Base-by-base conservation (phyloP, 768 basidiomycete genomes). In the Russula earlei region DNA sequence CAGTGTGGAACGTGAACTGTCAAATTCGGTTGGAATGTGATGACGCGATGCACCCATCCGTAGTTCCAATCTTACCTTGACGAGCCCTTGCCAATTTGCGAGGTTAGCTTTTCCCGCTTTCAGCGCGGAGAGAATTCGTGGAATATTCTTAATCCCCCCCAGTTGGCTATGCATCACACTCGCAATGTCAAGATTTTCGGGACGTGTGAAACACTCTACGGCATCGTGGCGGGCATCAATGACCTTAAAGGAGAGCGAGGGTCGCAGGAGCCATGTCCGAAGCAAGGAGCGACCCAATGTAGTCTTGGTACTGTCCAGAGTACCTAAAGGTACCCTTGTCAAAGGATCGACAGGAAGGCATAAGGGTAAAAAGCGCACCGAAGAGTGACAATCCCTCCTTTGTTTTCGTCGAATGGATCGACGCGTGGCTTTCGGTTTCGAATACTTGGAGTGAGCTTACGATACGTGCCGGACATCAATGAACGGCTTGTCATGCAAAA, bases 351-450 rank as follows among this genome's bases (percentile, higher is more conserved):
- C 9, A 54, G 17, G 33, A 36, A 17, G 2, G 34, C 48, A 12
- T 20, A 31, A 20, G 38, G 17, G 43, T 31, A 15, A 29, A 25
- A 6, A 29, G 65, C 73, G 48, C 40, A 85, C 95, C 86, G 67
- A 86, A 95, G 4, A 98, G 72, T 3, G 94, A 95, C 2, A 97
- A 68, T 1, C 93, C 91, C 70, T 93, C 90, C 64, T 93, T 95
- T 8, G 83, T 88, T 67, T 83, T 84, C 56, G 84, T 78, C 0
- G 88, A 88, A 67, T 93, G 86, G 22, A 85, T 82, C 8, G 85
- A 90, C 1, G 91, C 91, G 65, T 95, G 92, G 33, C 77, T 83
- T 74, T 96, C 90, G 60, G 79, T 81, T 63, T 85, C 83, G 65
- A 99, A 96, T 24, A 99, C 77, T 64, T 93, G 91, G 22, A 99